Conservation (phyloP, 768 basidiomycete genomes). For the Suillus brevipes region DNA sequence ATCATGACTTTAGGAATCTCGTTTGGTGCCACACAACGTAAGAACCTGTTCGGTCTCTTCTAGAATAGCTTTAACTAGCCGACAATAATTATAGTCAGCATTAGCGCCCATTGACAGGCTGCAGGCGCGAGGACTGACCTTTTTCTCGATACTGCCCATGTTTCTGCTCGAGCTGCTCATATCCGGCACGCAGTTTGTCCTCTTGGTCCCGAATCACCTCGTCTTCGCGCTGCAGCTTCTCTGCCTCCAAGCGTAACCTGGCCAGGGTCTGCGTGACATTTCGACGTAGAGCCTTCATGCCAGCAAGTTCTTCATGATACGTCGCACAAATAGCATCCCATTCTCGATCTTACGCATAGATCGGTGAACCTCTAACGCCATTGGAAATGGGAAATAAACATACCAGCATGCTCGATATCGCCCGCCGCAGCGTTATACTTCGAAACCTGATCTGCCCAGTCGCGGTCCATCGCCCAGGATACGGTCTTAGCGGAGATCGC, state of each 20-base stretch:
- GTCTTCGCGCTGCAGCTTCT: conserved; percentile 43
- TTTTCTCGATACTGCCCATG: conserved; percentile 43
- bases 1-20: conserved; percentile 22
- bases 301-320: conserved; percentile 63
- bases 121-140: conserved; percentile 28
- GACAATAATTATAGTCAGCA: conserved; percentile 2
- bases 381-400: conserved; percentile 13
- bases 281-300: conserved; percentile 55
- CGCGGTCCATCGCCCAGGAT: conserved; percentile 73
- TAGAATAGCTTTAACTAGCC: conserved; percentile 39
- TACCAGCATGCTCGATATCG: conserved; percentile 42
- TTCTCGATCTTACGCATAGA: conserved; percentile 46
- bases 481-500: conserved; percentile 62
- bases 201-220: conserved; percentile 43
- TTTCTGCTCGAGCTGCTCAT: conserved; percentile 41
- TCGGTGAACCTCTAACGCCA: conserved; percentile 5
- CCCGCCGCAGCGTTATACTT: conserved; percentile 44
- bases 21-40: conserved; percentile 45
- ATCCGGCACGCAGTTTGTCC: conserved; percentile 37
- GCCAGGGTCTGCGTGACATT: conserved; percentile 48
- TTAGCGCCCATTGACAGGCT: conserved; percentile 9
- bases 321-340: conserved; percentile 57
- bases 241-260: conserved; percentile 39
- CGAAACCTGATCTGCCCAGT: conserved; percentile 56
- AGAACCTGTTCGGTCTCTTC: conserved; percentile 48